Evolutionary conservation across 371 early-diverging fungal genomes (phyloP).

Genomic region (Dichotomocladium elegans): DNA sequence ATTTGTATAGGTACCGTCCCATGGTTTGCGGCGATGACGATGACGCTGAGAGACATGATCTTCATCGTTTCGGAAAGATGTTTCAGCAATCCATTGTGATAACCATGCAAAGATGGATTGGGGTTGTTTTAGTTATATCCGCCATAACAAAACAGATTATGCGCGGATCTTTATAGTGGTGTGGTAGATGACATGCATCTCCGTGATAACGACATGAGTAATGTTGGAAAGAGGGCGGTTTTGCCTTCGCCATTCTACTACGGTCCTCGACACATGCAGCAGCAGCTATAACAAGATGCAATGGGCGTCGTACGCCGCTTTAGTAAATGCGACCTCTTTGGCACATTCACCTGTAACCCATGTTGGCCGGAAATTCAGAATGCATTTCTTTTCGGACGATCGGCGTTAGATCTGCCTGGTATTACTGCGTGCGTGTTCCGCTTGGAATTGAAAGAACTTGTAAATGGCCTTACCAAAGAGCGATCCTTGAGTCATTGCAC

Average conservation of each 20-base stretch:
- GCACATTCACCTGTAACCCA: not conserved
- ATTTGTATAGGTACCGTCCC: too few relatives aligned
- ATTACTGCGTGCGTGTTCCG: not conserved
- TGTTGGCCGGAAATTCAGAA: too few relatives aligned
- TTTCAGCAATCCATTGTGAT: conserved; percentile 1
- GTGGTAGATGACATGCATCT: not conserved
- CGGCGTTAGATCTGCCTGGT: conserved; percentile 2
- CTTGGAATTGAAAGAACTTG: not conserved
- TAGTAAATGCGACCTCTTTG: not conserved
- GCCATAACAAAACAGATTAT: not conserved
- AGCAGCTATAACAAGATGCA: conserved; percentile 2
- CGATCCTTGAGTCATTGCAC: not conserved
- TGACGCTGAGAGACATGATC: too few relatives aligned
- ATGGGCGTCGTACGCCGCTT: not conserved
- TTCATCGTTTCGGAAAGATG: not conserved
- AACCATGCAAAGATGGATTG: not conserved
- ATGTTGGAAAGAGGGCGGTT: not conserved
- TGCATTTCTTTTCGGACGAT: not conserved
- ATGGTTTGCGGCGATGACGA: too few relatives aligned
- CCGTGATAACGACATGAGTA: not conserved
- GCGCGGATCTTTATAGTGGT: not conserved
- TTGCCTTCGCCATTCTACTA: not conserved
- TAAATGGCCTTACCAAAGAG: not conserved
- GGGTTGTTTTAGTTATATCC: not conserved
- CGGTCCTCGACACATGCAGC: not conserved